Evolutionary conservation across 495 filamentous ascomycete species (phyloP).

Genomic region (Stereocaulon alpinum): DNA sequence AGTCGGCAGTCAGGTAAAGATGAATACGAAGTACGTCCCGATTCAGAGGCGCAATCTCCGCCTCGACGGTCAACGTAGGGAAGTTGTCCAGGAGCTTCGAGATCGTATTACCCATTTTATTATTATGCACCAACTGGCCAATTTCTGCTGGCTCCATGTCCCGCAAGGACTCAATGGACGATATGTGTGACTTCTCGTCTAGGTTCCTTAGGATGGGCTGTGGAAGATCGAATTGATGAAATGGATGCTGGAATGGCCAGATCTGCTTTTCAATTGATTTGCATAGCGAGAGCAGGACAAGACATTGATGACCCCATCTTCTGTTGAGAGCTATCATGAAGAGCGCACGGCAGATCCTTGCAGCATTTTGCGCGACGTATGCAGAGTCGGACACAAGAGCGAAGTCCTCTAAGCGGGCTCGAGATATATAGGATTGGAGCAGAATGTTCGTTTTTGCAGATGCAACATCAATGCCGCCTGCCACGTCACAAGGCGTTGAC

Average conservation of each 20-base stretch:
- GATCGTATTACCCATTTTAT: constrained; percentile 71
- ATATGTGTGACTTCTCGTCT: constrained; percentile 59
- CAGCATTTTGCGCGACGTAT: constrained; percentile 92
- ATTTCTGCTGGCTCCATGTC: constrained; percentile 93
- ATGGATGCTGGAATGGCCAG: constrained; percentile 90
- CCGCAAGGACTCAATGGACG: constrained; percentile 67
- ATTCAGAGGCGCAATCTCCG: constrained; percentile 92
- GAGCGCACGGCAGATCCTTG: constrained; percentile 83
- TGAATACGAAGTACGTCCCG: constrained; percentile 84
- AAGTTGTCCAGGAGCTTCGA: constrained; percentile 78
- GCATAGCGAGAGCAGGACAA: constrained; percentile 77
- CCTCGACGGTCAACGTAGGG: constrained; percentile 78
- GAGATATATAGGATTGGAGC: constrained; percentile 90
- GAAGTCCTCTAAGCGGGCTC: constrained; percentile 80
- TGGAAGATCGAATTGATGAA: constrained; percentile 89
- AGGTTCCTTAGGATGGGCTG: constrained; percentile 72
- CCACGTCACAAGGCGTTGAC: constrained; percentile 59
- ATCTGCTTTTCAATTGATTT: constrained; percentile 93
- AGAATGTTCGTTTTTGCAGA: constrained; percentile 93
- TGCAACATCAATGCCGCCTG: constrained; percentile 61
- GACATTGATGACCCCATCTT: constrained; percentile 87
- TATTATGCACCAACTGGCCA: constrained; percentile 83
- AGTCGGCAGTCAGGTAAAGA: constrained; percentile 77
- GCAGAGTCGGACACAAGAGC: constrained; percentile 80
- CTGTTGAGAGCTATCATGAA: constrained; percentile 97